Conservation (phyloP, 2,329 filamentous ascomycete genomes). For the Phialophora macrospora region DNA sequence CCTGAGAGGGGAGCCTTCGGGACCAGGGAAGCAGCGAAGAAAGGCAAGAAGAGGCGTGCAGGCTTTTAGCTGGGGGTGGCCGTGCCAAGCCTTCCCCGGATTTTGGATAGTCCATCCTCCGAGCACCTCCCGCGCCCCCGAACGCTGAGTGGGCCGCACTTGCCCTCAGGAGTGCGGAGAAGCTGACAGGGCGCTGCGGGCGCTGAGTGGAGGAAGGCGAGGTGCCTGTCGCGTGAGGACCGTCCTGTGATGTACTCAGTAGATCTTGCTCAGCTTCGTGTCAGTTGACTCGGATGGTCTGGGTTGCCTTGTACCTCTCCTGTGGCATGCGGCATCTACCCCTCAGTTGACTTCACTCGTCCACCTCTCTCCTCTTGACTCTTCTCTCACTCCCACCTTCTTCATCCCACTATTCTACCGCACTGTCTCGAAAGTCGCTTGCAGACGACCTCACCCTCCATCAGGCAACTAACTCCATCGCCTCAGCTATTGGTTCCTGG, state of each 20-base stretch:
- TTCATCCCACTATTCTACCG: constrained; percentile 19
- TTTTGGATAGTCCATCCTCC: constrained; percentile 32
- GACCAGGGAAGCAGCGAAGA: constrained; percentile 22
- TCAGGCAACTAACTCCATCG: constrained; percentile 16
- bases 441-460: constrained; percentile 14
- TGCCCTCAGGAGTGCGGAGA: constrained; percentile 27
- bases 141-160: constrained; percentile 7
- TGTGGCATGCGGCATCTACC: constrained; percentile 17
- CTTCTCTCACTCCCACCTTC: constrained; percentile 23
- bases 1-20: constrained; percentile 36
- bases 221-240: constrained; percentile 34
- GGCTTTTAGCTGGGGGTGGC: constrained; percentile 30
- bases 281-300: constrained; percentile 25
- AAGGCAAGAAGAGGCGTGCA: constrained; percentile 26
- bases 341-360: constrained; percentile 31
- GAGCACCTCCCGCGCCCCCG: constrained; percentile 15
- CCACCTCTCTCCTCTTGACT: constrained; percentile 23
- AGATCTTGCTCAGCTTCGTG: constrained; percentile 7
- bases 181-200: constrained; percentile 5
- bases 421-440: constrained; percentile 11
- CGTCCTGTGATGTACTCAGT: not conserved
- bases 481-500: constrained; percentile 27
- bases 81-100: constrained; percentile 30
- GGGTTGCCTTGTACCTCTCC: constrained; percentile 15
- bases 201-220: constrained; percentile 13